Percentiles rank a stretch among this genome's conserved stretches.
These are phyloP conservation scores for Luvunga scandens DNA, from an alignment of 345 rosid genomes.

Conservation along the genomic window DNA sequence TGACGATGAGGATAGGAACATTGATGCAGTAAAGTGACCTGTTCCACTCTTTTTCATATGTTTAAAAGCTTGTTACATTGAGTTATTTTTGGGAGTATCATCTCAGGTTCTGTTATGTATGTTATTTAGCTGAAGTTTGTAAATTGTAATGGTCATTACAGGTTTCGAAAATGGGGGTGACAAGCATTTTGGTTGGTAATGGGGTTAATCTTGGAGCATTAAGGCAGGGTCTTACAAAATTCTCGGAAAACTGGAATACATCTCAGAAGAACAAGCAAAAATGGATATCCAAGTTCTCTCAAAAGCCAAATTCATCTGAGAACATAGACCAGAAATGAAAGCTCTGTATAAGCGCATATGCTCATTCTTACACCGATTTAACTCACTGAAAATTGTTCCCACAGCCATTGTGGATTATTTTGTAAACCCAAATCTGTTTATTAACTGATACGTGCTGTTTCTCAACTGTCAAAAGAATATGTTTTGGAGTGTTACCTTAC, in stretches of 20 bases:
- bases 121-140: background rate
- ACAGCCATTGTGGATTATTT: background rate
- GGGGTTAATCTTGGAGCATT: slow-evolving; percentile 79
- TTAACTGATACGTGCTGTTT: background rate
- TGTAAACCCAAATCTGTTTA: background rate
- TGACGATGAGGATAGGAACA: slow-evolving; percentile 77
- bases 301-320: slow-evolving; percentile 46
- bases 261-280: slow-evolving; percentile 63
- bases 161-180: slow-evolving; percentile 84
- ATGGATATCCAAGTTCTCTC: slow-evolving; percentile 58
- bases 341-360: background rate
- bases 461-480: background rate
- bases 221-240: slow-evolving; percentile 67
- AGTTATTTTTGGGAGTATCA: background rate
- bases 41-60: background rate
- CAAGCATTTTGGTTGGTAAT: slow-evolving; percentile 57
- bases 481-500: background rate
- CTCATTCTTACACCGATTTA: background rate
- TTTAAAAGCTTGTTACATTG: background rate
- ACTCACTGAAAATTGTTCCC: slow-evolving; percentile 2
- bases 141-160: slow-evolving; percentile 18
- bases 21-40: slow-evolving; percentile 44
- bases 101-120: background rate
- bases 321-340: slow-evolving; percentile 30
- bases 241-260: slow-evolving; percentile 43